Conservation (phyloP, 2,329 filamentous ascomycete species). For the Cladosporium sp. region DNA sequence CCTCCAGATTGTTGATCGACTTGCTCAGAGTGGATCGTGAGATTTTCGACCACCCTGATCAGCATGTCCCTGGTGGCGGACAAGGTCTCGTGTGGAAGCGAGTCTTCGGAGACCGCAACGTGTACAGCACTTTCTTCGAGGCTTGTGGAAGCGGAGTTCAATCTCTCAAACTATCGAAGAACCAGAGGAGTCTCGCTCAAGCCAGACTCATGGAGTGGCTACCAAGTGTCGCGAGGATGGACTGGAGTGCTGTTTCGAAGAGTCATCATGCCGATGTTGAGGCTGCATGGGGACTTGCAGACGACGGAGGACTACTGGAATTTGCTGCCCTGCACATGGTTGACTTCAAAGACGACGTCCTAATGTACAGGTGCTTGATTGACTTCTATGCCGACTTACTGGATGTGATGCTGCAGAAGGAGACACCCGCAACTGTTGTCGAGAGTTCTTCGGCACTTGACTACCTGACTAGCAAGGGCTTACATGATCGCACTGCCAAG, state of each 20-base stretch:
- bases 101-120: slow-evolving; percentile 56
- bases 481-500: slow-evolving; percentile 49
- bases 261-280: slow-evolving; percentile 53
- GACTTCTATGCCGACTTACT: slow-evolving; percentile 56
- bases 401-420: slow-evolving; percentile 27
- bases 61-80: slow-evolving; percentile 28
- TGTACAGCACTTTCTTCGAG: slow-evolving; percentile 55
- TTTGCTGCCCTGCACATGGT: slow-evolving; percentile 55
- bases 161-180: slow-evolving; percentile 40
- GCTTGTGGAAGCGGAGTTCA: slow-evolving; percentile 46
- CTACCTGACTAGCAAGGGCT: slow-evolving; percentile 48
- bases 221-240: slow-evolving; percentile 48
- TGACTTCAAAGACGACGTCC: slow-evolving; percentile 51
- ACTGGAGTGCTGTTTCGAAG: slow-evolving; percentile 51
- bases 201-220: slow-evolving; percentile 57
- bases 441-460: slow-evolving; percentile 37
- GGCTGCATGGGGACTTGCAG: slow-evolving; percentile 28
- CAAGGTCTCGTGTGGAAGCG: slow-evolving; percentile 59
- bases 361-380: slow-evolving; percentile 58
- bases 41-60: slow-evolving; percentile 20
- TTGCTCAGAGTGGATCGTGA: slow-evolving; percentile 50
- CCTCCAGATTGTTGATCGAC: slow-evolving; percentile 49
- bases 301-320: slow-evolving; percentile 46
- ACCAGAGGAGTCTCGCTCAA: slow-evolving; percentile 56
- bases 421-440: slow-evolving; percentile 5